Conservation (phyloP, 2,329 filamentous ascomycete species). For the Colletotrichum agaves region DNA sequence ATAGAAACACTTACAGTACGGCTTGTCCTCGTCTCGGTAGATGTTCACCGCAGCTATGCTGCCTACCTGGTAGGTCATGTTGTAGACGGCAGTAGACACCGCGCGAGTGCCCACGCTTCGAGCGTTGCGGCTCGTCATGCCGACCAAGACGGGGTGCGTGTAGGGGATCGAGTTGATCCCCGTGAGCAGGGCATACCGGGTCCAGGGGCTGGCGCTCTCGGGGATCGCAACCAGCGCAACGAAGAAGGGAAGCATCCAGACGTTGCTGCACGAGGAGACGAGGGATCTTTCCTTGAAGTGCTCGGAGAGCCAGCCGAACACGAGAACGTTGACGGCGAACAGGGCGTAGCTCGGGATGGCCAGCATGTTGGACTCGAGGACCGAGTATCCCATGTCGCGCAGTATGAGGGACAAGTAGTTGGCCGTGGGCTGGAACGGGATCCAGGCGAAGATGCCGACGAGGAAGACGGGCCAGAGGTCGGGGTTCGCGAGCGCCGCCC, state of each 20-base stretch:
- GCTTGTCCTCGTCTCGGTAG: conserved; percentile 62
- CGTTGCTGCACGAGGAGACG: conserved; percentile 57
- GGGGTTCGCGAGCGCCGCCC: conserved; percentile 63
- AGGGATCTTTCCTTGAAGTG: conserved; percentile 59
- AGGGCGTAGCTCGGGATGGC: conserved; percentile 38
- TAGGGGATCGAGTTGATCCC: conserved; percentile 66
- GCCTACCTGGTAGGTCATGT: conserved; percentile 58
- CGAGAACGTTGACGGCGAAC: conserved; percentile 51
- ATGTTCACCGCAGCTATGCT: conserved; percentile 57
- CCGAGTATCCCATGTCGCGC: conserved; percentile 42
- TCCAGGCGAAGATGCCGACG: conserved; percentile 55
- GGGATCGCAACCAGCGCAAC: conserved; percentile 56
- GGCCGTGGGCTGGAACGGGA: conserved; percentile 39
- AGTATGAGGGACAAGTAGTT: conserved; percentile 42
- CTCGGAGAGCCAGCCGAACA: conserved; percentile 55
- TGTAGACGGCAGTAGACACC: conserved; percentile 62
- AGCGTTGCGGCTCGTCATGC: conserved; percentile 55
- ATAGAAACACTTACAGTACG: conserved; percentile 39
- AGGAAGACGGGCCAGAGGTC: conserved; percentile 59
- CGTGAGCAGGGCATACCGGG: conserved; percentile 60
- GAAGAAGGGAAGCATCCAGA: conserved; percentile 66
- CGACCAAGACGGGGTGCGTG: conserved; percentile 61
- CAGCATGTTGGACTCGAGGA: conserved; percentile 59
- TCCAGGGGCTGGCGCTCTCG: conserved; percentile 57
- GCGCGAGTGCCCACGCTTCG: conserved; percentile 56